phyloP scores from a whole-genome alignment of 805 yeast genomes.

The Suhomyces canberraensis region DNA sequence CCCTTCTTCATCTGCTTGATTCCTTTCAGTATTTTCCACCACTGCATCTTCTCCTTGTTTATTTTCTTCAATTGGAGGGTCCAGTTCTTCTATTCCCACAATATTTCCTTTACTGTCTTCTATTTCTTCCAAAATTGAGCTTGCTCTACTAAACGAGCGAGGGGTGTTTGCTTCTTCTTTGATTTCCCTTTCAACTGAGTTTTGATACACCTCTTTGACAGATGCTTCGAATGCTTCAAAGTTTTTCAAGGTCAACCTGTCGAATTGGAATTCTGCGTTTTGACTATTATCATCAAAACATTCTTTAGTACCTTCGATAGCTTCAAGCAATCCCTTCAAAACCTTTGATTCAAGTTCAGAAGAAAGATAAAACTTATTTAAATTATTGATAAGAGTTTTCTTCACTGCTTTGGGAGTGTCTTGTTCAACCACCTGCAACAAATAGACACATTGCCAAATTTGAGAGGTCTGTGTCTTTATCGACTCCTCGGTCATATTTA shows the following conservation, averaged over 20 bases:
- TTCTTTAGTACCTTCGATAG: slow-evolving; percentile 31
- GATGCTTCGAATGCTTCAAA: slow-evolving; percentile 28
- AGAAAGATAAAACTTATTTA: slow-evolving; percentile 44
- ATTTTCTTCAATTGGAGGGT: too few species aligned
- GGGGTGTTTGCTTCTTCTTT: slow-evolving; percentile 5
- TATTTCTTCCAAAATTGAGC: slow-evolving; percentile 7
- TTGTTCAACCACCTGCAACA: slow-evolving; percentile 49
- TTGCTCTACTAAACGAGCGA: slow-evolving; percentile 7
- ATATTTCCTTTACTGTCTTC: slow-evolving; percentile 17
- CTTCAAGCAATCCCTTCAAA: slow-evolving; percentile 31
- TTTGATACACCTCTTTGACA: slow-evolving; percentile 22
- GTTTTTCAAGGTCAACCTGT: slow-evolving; percentile 26
- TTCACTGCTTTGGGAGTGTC: slow-evolving; percentile 51
- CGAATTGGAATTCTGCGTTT: slow-evolving; percentile 31
- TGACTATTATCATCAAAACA: slow-evolving; percentile 20
- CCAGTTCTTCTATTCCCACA: slow-evolving; percentile 11
- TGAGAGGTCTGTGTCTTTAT: slow-evolving; percentile 49
- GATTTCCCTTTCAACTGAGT: slow-evolving; percentile 22
- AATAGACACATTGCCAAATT: slow-evolving; percentile 51
- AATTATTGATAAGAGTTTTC: slow-evolving; percentile 49
- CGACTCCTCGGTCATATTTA: slow-evolving; percentile 43
- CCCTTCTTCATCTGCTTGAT: slow-evolving; percentile 2
- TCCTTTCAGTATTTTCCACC: neutral
- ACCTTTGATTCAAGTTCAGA: slow-evolving; percentile 27
- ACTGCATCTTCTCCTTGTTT: slow-evolving; percentile 1